phyloP scores from a whole-genome alignment of 805 yeast genomes.

The Wickerhamiella dianesei region DNA sequence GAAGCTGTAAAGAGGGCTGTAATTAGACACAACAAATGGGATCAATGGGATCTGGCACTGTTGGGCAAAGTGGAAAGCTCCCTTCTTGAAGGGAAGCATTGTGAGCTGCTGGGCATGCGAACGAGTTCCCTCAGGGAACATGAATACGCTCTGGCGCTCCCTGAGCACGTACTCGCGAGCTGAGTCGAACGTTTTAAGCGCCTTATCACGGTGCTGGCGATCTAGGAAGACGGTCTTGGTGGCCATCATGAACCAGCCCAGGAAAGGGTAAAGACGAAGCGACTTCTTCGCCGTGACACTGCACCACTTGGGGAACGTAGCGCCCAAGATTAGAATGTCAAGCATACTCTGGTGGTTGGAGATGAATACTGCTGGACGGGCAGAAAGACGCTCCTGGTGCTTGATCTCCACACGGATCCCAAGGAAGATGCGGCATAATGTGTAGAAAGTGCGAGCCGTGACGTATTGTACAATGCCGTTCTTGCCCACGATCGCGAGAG shows the following conservation, averaged over 20 bases:
- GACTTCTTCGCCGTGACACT: constrained; percentile 86
- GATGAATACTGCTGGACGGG: constrained; percentile 61
- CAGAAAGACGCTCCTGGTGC: constrained; percentile 31
- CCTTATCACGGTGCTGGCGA: constrained; percentile 60
- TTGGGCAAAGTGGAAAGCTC: constrained; percentile 94
- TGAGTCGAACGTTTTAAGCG: constrained; percentile 55
- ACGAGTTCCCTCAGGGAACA: constrained; percentile 97
- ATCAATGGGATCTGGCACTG: constrained; percentile 82
- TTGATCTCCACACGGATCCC: constrained; percentile 60
- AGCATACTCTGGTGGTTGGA: constrained; percentile 87
- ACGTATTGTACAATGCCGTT: constrained; percentile 75
- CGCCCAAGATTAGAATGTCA: constrained; percentile 72
- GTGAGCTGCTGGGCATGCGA: constrained; percentile 57
- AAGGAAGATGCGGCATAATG: constrained; percentile 42
- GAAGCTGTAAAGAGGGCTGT: constrained; percentile 56
- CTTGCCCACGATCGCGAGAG: constrained; percentile 55
- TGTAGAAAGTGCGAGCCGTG: constrained; percentile 72
- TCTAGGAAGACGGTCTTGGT: constrained; percentile 88
- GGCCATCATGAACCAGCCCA: constrained; percentile 94
- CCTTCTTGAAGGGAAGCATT: constrained; percentile 83
- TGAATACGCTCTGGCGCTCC: constrained; percentile 61
- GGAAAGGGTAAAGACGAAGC: constrained; percentile 68
- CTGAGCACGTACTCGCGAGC: constrained; percentile 52
- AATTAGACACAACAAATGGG: constrained; percentile 79
- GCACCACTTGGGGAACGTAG: constrained; percentile 73